Evolutionary conservation across 2,329 filamentous ascomycete genomes (phyloP).

Genomic region (Aspergillus sp.): DNA sequence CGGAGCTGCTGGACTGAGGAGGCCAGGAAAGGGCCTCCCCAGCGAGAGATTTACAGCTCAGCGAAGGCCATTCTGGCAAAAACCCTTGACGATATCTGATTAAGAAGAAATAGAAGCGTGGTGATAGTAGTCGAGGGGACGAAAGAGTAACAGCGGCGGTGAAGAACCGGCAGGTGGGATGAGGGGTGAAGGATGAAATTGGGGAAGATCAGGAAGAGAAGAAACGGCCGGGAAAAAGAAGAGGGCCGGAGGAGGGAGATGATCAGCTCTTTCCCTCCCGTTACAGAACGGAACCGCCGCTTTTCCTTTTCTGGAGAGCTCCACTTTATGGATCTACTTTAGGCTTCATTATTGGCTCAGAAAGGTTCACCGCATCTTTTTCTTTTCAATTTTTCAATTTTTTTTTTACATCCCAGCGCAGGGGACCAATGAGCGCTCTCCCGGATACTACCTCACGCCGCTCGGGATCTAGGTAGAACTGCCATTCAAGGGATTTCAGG

Average conservation of each 20-base stretch:
- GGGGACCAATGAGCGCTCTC: conserved; percentile 10
- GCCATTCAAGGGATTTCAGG: not conserved
- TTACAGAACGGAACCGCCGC: conserved; percentile 16
- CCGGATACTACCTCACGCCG: conserved; percentile 3
- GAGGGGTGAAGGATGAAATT: conserved; percentile 19
- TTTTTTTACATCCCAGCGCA: conserved; percentile 7
- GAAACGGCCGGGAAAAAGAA: conserved; percentile 22
- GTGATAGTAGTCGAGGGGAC: not conserved
- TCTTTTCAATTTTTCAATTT: conserved; percentile 3
- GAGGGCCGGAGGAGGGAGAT: conserved; percentile 4
- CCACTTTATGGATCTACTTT: conserved; percentile 14
- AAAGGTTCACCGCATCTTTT: conserved; percentile 34
- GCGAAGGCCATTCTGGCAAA: conserved; percentile 70
- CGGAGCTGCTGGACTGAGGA: conserved; percentile 85
- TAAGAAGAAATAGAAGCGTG: conserved; percentile 13
- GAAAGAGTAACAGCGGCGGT: conserved; percentile 18
- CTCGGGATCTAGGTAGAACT: not conserved
- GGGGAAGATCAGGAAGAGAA: conserved; percentile 11
- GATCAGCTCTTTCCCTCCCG: conserved; percentile 8
- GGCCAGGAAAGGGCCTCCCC: conserved; percentile 57
- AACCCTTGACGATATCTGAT: conserved; percentile 69
- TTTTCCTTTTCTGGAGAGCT: conserved; percentile 10
- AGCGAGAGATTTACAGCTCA: conserved; percentile 90
- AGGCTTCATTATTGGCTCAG: conserved; percentile 25
- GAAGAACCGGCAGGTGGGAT: conserved; percentile 13